phyloP scores from a whole-genome alignment of 257 asterid genomes.

The Solanum chiquidenum region DNA sequence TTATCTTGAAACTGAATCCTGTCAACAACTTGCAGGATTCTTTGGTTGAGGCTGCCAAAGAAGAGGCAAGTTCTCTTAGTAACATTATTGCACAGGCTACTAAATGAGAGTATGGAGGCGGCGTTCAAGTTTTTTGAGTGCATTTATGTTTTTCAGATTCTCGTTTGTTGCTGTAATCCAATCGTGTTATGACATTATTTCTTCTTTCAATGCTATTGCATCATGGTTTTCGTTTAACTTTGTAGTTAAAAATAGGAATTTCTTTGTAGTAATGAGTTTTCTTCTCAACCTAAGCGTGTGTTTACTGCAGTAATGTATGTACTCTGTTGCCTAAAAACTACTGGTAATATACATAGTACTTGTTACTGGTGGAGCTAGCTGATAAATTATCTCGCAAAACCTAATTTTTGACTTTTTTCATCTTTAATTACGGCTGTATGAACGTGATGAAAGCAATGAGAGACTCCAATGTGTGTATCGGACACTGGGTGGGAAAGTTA shows the following conservation, averaged over 20 bases:
- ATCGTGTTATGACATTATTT: not conserved
- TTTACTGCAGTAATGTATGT: not conserved
- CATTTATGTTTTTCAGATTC: not conserved
- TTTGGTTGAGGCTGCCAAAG: slow-evolving; percentile 93
- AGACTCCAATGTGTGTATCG: no score
- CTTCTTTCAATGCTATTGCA: not conserved
- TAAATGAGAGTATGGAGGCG: slow-evolving; percentile 31
- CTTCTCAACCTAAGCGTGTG: not conserved
- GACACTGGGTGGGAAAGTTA: no score
- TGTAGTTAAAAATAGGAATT: not conserved
- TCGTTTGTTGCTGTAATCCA: not conserved
- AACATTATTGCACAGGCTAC: slow-evolving; percentile 93
- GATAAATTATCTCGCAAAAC: not conserved
- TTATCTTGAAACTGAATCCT: not conserved
- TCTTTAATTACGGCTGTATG: not conserved
- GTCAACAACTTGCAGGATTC: slow-evolving; percentile 53
- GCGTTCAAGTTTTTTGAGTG: not conserved
- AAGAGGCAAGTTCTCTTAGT: slow-evolving; percentile 80
- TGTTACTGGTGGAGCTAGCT: not conserved
- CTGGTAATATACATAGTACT: not conserved
- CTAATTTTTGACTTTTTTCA: not conserved
- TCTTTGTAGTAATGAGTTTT: not conserved
- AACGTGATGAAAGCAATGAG: no score
- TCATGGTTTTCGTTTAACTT: not conserved
- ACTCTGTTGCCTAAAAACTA: not conserved